Evolutionary conservation across 169 alveolate genomes (phyloP).

Genomic region (Eimeria falciformis): DNA sequence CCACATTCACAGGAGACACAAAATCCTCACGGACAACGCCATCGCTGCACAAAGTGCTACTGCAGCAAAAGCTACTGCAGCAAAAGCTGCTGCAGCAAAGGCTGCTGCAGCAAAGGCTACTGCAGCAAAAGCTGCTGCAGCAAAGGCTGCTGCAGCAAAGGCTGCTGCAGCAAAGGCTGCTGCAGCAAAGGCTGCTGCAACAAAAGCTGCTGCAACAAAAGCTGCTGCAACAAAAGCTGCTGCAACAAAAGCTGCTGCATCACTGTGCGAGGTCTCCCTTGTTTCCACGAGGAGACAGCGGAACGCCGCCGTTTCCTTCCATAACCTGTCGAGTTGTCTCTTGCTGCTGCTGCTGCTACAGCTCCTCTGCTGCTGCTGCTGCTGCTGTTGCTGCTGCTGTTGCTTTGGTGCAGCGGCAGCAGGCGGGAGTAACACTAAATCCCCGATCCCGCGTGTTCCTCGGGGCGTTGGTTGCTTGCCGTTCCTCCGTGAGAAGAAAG

Average conservation of each 20-base stretch:
- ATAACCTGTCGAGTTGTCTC: neutral
- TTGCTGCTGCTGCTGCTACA: constrained; percentile 17
- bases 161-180: neutral
- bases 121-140: constrained; percentile 6
- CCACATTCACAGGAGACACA: neutral
- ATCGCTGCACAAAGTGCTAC: neutral
- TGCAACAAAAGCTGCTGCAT: neutral
- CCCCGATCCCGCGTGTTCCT: neutral
- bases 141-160: neutral
- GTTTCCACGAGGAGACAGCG: neutral
- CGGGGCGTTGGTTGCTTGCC: neutral
- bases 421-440: neutral
- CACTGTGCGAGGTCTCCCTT: neutral
- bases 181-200: neutral
- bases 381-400: neutral
- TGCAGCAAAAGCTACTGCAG: neutral
- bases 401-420: constrained; percentile 13
- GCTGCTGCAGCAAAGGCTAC: constrained; percentile 20
- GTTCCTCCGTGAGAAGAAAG: neutral
- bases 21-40: neutral
- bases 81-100: neutral
- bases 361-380: neutral
- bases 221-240: neutral
- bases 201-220: neutral
- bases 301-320: neutral